These are phyloP conservation scores for Colletotrichum sojae DNA, from an alignment of 2,329 filamentous ascomycete species.

Conservation along the genomic window DNA sequence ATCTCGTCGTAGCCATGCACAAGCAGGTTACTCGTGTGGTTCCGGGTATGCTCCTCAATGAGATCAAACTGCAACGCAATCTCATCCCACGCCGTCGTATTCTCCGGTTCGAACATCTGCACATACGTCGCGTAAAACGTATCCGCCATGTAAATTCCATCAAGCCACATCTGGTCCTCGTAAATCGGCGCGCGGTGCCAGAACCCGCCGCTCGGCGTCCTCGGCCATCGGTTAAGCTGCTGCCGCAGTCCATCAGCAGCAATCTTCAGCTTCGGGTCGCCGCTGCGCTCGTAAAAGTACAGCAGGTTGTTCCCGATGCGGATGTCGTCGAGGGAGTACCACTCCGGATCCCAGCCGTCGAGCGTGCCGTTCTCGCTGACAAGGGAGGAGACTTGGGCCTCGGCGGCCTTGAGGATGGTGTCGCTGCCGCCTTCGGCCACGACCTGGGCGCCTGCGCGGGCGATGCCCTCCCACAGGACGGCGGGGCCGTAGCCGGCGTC, in stretches of 20 bases:
- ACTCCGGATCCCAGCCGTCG: constrained; percentile 60
- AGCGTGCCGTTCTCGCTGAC: constrained; percentile 58
- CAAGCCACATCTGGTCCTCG: constrained; percentile 70
- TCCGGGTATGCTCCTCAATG: constrained; percentile 58
- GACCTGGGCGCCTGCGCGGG: constrained; percentile 20
- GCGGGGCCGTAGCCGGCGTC: constrained; percentile 28
- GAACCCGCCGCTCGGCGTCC: constrained; percentile 66
- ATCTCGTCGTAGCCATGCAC: constrained; percentile 69
- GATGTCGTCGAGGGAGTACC: constrained; percentile 67
- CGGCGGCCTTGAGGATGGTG: constrained; percentile 20
- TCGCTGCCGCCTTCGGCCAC: neutral
- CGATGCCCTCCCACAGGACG: constrained; percentile 34
- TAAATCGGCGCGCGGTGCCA: constrained; percentile 63
- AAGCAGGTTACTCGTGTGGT: constrained; percentile 58
- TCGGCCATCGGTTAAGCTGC: constrained; percentile 63
- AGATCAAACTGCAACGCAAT: constrained; percentile 61
- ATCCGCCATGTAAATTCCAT: constrained; percentile 67
- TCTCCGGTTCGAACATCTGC: constrained; percentile 52
- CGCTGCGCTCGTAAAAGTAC: constrained; percentile 62
- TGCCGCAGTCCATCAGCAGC: constrained; percentile 62
- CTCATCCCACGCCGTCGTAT: constrained; percentile 60
- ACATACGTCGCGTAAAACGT: constrained; percentile 60
- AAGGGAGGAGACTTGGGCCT: constrained; percentile 31
- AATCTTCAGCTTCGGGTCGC: constrained; percentile 62
- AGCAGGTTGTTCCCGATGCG: constrained; percentile 67